Base-by-base conservation (phyloP, 176 grass and related monocot genomes). In the Zizania latifolia region DNA sequence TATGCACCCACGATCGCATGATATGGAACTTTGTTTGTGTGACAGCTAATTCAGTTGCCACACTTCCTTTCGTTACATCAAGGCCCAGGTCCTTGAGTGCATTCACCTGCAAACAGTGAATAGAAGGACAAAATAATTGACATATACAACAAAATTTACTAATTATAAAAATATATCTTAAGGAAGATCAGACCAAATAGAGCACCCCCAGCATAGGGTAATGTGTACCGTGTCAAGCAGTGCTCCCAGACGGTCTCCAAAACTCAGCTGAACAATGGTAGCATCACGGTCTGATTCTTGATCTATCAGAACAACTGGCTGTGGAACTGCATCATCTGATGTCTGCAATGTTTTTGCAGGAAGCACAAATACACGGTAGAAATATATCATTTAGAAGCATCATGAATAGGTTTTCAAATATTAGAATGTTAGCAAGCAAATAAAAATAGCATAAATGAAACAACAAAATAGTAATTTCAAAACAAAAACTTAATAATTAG, bases 211-310 rank as follows among this genome's bases (percentile, higher is more conserved):
- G 19, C 24, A 35, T 13, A 64, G 30, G 29, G 22, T 58, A 86
- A 80, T 50, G 3, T 69, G 82, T 79, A 97, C 94, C 76, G 93
- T 93, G 40, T 97, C 93, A 84, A 97, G 85, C 58, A 97, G 56
- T 72, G 93, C 88, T 16, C 93, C 93, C 70, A 97, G 80, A 69
- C 93, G 85, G 35, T 97, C 90, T 19, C 93, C 93, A 85, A 97
- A 97, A 87, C 93, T 97, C 60, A 97, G 74, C 50, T 93, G 88
- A 31, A 97, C 93, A 39, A 97, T 89, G 71, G 93, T 97, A 50
- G 93, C 83, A 85, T 93, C 86, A 60, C 90, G 74, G 58, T 97
- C 90, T 56, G 93, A 91, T 36, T 93, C 90, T 83, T 97, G 93
- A 84, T 97, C 93, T 56, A 97, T 97, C 81, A 87, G 65, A 59